These are phyloP conservation scores for Delonix regia DNA, from an alignment of 306 rosid genomes.

Conservation along the genomic window DNA sequence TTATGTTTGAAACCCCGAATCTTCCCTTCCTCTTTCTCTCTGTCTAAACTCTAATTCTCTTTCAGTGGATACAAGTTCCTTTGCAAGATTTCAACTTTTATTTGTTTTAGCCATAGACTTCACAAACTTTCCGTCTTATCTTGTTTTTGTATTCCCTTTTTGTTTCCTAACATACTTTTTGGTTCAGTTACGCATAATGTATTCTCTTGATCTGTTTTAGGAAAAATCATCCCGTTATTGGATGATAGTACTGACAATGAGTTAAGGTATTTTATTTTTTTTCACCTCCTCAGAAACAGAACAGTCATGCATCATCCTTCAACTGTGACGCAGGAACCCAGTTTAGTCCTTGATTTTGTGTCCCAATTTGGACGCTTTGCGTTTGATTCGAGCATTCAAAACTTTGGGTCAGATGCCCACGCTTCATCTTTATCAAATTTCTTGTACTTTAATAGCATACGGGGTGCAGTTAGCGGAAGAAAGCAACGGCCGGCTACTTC, in stretches of 20 bases:
- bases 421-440: conserved; percentile 48
- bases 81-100: conserved; percentile 28
- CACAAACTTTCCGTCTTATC: neutral
- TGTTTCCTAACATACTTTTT: neutral
- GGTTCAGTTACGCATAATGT: neutral
- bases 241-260: neutral
- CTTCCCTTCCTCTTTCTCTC: neutral
- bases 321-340: conserved; percentile 51
- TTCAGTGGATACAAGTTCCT: conserved; percentile 41
- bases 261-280: neutral
- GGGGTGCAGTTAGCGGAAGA: conserved; percentile 29
- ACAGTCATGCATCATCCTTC: conserved; percentile 61
- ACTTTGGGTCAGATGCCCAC: conserved; percentile 40
- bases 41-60: conserved; percentile 6
- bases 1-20: neutral
- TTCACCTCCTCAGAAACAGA: neutral
- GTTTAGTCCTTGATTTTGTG: conserved; percentile 49
- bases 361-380: conserved; percentile 61
- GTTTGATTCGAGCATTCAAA: conserved; percentile 42
- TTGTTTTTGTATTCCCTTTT: neutral
- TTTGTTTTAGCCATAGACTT: neutral
- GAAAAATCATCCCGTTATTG: neutral
- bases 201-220: neutral
- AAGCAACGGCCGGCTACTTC: conserved; percentile 41
- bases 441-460: conserved; percentile 40